Base-by-base conservation (phyloP, 306 rosid species). In the Citrullus mucosospermus region DNA sequence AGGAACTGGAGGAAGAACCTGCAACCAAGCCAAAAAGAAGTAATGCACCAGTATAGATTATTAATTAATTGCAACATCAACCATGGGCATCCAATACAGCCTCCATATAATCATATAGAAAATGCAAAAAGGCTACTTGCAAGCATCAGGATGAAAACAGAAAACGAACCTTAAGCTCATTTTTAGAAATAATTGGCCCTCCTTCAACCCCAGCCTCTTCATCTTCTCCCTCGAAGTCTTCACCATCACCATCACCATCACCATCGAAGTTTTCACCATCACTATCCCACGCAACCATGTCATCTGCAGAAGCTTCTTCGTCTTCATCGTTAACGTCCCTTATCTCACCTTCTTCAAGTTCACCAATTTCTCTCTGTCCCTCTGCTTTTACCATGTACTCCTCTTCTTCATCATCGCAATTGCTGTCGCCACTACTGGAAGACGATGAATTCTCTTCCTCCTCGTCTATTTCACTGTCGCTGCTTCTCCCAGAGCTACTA, bases 1-100 rank as follows among this genome's bases (percentile, higher is more conserved):
- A 80, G 97, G 97, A 78, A 92, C 95, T 53, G 88, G 87, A 61
- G 97, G 97, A 78, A 89, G 92, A 60, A 50, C 83, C 99, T 95
- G 87, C 79, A 78, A 81, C 68, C 71, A 86, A 67, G 30, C 71
- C 68, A 77, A 81, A 43, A 83, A 28, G 18, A 36, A 75, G n/a
- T 81, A 72, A 58, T 20, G 81, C 44, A 70, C 67, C 46, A 82
- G n/a, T 30, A 75, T 43, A 60, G 51, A 77, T 25, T 75, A 55
- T 41, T 79, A 38, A 62, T 76, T 16, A 85, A 76, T 50, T 30
- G 53, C 10, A 54, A 32, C 32, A 32, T 53, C 32, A 32, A 36
- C 78, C 34, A 8, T 38, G 59, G 65, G 15, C 20, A 55, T 34
- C 30, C 51, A 75, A 51, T 36, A 74, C 28, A 74, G 25, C 12